These are phyloP conservation scores for Podaxis sp. DNA, from an alignment of 768 basidiomycete genomes.

Conservation along the genomic window DNA sequence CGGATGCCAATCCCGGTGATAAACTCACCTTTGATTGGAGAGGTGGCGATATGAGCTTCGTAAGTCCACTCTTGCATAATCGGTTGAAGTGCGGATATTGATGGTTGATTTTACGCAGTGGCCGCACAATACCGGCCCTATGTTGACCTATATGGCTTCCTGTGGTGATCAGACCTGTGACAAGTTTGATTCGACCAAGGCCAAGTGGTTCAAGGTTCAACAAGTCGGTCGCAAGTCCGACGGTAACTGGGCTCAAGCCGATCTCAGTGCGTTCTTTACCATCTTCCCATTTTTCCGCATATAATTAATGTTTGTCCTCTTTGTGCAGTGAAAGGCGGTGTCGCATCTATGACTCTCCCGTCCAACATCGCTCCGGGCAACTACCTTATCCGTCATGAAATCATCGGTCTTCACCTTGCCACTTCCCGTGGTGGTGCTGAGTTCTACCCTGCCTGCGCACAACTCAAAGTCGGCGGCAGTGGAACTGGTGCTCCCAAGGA, in stretches of 20 bases:
- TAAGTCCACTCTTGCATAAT: constrained; percentile 22
- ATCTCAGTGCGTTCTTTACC: constrained; percentile 43
- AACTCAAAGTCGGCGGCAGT: constrained; percentile 55
- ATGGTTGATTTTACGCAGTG: constrained; percentile 28
- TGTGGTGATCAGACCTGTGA: constrained; percentile 60
- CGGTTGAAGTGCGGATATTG: not conserved
- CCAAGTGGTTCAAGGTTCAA: constrained; percentile 76
- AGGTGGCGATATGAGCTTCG: constrained; percentile 40
- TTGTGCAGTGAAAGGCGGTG: constrained; percentile 36
- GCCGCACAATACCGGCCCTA: constrained; percentile 62
- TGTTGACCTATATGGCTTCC: constrained; percentile 72
- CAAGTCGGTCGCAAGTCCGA: constrained; percentile 44
- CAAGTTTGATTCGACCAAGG: constrained; percentile 54
- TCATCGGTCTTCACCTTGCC: constrained; percentile 75
- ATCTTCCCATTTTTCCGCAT: not conserved
- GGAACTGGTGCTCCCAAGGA: constrained; percentile 45
- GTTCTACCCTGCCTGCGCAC: constrained; percentile 76
- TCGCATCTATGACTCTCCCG: constrained; percentile 45
- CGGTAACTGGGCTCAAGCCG: constrained; percentile 51
- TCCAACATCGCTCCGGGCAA: constrained; percentile 60
- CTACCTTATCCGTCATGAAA: constrained; percentile 78
- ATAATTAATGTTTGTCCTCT: not conserved
- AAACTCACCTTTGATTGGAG: constrained; percentile 55
- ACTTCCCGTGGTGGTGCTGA: constrained; percentile 62
- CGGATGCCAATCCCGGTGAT: constrained; percentile 60